phyloP scores from a whole-genome alignment of 2,329 filamentous ascomycete genomes.

The Nemania serpens region DNA sequence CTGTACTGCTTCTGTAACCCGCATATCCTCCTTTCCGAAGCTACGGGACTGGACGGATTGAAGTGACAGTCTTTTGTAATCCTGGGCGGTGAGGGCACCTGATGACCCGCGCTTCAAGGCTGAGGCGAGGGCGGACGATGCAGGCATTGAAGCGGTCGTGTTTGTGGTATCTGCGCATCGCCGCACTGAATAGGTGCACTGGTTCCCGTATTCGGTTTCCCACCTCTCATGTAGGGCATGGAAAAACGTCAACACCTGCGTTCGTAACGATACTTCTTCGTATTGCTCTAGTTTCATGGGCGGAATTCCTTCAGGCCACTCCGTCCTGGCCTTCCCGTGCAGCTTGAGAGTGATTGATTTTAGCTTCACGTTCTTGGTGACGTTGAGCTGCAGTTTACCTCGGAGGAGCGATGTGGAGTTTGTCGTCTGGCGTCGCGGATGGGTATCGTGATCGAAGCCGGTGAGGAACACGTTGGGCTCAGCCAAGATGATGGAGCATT shows the following conservation, averaged over 20 bases:
- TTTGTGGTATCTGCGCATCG: conserved; percentile 41
- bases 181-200: conserved; percentile 61
- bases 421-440: conserved; percentile 57
- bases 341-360: conserved; percentile 90
- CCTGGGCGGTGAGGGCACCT: conserved; percentile 50
- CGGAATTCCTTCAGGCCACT: conserved; percentile 96
- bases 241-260: conserved; percentile 90
- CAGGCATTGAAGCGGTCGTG: conserved; percentile 39
- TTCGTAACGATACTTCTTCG: conserved; percentile 84
- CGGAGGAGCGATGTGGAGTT: conserved; percentile 79
- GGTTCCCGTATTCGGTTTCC: conserved; percentile 66
- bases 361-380: conserved; percentile 90
- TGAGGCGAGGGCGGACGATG: conserved; percentile 42
- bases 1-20: conserved; percentile 62
- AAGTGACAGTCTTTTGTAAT: conserved; percentile 72
- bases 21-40: conserved; percentile 78
- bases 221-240: conserved; percentile 71
- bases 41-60: conserved; percentile 83
- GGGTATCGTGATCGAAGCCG: conserved; percentile 75
- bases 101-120: conserved; percentile 40
- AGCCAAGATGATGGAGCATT: conserved; percentile 73
- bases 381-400: conserved; percentile 78
- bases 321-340: conserved; percentile 81
- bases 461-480: conserved; percentile 82
- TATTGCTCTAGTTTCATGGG: conserved; percentile 81